These are phyloP conservation scores for Tilletia setariae DNA, from an alignment of 1,284 basidiomycete genomes.

Conservation along the genomic window DNA sequence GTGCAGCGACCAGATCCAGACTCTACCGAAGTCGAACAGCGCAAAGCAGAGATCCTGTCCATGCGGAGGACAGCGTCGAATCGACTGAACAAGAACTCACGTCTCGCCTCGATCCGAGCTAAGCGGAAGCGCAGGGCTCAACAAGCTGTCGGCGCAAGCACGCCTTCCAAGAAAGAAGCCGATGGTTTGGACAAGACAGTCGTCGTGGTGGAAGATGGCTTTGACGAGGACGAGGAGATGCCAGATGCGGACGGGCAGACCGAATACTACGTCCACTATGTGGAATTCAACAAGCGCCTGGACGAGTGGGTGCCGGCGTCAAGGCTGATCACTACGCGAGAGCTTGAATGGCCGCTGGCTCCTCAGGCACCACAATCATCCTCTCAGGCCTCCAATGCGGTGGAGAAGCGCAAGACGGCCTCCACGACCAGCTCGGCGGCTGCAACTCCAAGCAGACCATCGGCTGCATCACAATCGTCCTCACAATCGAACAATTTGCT, in stretches of 20 bases:
- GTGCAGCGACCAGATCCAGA: constrained; percentile 48
- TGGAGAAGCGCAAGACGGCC: constrained; percentile 38
- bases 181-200: background rate
- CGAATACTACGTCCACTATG: constrained; percentile 43
- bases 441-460: background rate
- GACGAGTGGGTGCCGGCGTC: constrained; percentile 97
- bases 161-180: constrained; percentile 24
- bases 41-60: constrained; percentile 50
- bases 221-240: background rate
- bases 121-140: background rate
- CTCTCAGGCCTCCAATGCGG: constrained; percentile 18
- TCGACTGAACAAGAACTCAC: background rate
- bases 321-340: constrained; percentile 75
- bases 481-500: constrained; percentile 60
- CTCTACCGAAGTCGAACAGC: constrained; percentile 47
- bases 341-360: constrained; percentile 82
- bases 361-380: background rate
- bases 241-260: constrained; percentile 2
- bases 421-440: constrained; percentile 31
- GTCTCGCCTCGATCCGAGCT: background rate
- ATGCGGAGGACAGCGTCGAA: constrained; percentile 32
- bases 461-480: background rate
- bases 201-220: background rate
- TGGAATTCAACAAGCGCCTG: constrained; percentile 63
- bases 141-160: constrained; percentile 40